Conservation (phyloP, 106 monocot genomes). For the Amphibolis antarctica region DNA sequence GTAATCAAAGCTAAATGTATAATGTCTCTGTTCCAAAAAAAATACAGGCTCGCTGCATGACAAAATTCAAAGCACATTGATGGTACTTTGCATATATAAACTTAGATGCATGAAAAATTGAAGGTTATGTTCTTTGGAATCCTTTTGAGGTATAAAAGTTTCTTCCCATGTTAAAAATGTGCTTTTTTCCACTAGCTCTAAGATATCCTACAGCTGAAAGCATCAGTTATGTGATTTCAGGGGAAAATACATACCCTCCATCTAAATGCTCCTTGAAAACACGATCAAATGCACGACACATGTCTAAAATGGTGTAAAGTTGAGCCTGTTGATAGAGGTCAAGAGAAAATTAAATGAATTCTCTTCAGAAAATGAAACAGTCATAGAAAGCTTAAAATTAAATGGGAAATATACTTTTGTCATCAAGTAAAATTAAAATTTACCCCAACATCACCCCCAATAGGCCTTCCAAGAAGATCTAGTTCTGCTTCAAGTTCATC, state of each 20-base stretch:
- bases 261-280: conserved; percentile 90
- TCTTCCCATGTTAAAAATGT: too few species aligned
- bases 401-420: not conserved
- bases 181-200: too few species aligned
- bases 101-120: too few species aligned
- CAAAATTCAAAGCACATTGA: too few species aligned
- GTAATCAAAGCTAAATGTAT: too few species aligned
- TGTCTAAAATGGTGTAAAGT: conserved; percentile 86
- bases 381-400: not conserved
- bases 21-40: too few species aligned
- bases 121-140: too few species aligned
- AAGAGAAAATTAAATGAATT: too few species aligned
- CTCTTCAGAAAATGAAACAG: not conserved
- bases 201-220: too few species aligned
- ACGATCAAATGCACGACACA: conserved; percentile 77
- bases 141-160: too few species aligned
- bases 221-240: not conserved
- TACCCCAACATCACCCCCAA: conserved; percentile 91
- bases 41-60: too few species aligned
- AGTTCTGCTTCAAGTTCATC: conserved; percentile 80
- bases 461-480: conserved; percentile 68
- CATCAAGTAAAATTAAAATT: conserved; percentile 6
- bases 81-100: too few species aligned
- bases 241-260: conserved; percentile 51
- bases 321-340: conserved; percentile 52